Base-by-base conservation (phyloP, 106 monocot genomes). In the Apostasia shenzhenica region DNA sequence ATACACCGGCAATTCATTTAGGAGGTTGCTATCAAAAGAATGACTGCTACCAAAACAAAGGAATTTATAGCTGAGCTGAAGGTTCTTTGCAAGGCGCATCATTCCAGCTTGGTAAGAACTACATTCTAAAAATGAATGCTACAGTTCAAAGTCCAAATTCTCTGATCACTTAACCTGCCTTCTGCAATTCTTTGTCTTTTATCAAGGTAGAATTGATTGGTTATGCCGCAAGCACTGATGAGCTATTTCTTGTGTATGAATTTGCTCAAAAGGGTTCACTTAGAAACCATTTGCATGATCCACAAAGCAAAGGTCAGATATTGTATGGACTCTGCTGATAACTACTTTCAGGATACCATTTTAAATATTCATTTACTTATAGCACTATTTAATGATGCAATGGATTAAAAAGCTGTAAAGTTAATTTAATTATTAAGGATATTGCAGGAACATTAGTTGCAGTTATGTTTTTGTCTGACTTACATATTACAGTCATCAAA, bases 191-290 rank as follows among this genome's bases (percentile, higher is more conserved):
- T 61, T 64, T 70, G 55, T 70, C 57, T 69, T 92, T 90, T 92
- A 72, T 99, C 97, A 90, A 99, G 97, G 92, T 99, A 93, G 97
- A 99, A 72, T 85, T 99, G 87, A 99, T 99, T 79, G 97, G 97
- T 73, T 93, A 92, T 83, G 89, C 92, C 71, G 86, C 92, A 67
- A 92, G 83, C 45, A 60, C 63, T 56, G 87, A 85, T 54, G 97
- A 92, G 54, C 87, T 99, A 56, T 99, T 89, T 70, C 87, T 99
- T 6, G 65, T 99, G 39, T 99, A 99, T 81, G 97, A 92, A 64
- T 99, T 92, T 76, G 92, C 97, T 83, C 89, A 99, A 83, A 97
- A 89, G 41, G 92, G 97, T 44, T 85, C 97, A 41, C 87, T 99
- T 54, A 99, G 80, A 72, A 85, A 75, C 76, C 92, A 99, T 85